Base-by-base conservation (phyloP, 495 filamentous ascomycete genomes). In the Penicillium argentinense region DNA sequence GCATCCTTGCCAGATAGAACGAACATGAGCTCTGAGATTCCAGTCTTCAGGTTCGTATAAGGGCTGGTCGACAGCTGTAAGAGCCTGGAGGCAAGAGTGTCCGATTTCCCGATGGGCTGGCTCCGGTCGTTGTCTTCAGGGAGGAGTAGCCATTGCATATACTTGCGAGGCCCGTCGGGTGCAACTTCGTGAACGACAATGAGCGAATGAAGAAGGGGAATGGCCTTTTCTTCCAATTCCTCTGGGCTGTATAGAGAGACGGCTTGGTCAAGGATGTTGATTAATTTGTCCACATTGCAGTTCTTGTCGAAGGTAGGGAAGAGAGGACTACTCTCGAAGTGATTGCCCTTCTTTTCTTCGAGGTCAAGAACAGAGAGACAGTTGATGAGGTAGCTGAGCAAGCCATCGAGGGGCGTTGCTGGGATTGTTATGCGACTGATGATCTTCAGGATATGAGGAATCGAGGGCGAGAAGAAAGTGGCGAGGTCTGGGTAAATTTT, bases 1-100 rank as follows among this genome's bases (percentile, higher is more conserved):
- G 85, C 80, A 53, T 90, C 79, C 51, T 83, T 87, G 39, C 83
- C 85, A 2, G 88, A 95, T 18, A 97, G 74, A 33, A 93, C 88
- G 60, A 96, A 97, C 47, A 95, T 80, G 9, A 97, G 74, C 32
- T 83, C 77, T 0, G 85, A 87, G 26, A 96, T 84, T n/a, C 77
- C 80, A 25, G 84, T 82, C 16, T 89, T 82, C 3, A 95, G 67
- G 45, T 84, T 79, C 0, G 88, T 80, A 1, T 86, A 77, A 0
- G 88, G 76, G 8, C 84, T 87, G 7, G 85, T 88, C 7, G 88
- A 90, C n/a, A 93, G 81, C 13, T 83, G 79, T 12, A 98, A 74
- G 8, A 98, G 74, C 47, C 82, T 79, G 4, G 91, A 85, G 8
- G 95, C 75, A 2, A 98, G 76, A 0, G 84, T 86, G 39, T 84